Conservation (phyloP, 805 yeast genomes). For the Metschnikowia noctiluminum region DNA sequence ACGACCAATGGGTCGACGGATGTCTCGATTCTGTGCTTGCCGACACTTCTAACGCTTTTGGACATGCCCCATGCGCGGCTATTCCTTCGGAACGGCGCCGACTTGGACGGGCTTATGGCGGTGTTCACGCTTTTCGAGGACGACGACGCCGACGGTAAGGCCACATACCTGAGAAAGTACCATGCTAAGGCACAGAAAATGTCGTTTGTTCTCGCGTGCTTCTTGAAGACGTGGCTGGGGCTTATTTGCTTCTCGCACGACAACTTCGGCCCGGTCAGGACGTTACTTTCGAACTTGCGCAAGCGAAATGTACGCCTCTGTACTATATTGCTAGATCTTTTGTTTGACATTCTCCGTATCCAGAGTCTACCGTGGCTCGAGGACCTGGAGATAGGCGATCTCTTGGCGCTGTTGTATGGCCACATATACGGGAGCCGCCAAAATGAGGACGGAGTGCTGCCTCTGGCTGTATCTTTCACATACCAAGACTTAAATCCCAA, state of each 20-base stretch:
- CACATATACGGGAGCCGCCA: too few species aligned
- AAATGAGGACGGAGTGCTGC: background rate
- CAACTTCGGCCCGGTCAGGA: conserved; percentile 51
- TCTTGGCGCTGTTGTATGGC: conserved; percentile 6
- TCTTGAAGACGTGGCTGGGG: conserved; percentile 77
- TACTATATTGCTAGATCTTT: conserved; percentile 64
- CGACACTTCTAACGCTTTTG: conserved; percentile 52
- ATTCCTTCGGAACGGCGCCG: conserved; percentile 56
- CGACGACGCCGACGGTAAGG: conserved; percentile 14
- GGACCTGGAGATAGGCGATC: conserved; percentile 13
- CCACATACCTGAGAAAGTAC: conserved; percentile 10
- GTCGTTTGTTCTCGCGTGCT: conserved; percentile 54
- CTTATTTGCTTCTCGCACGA: conserved; percentile 59
- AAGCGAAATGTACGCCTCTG: conserved; percentile 55
- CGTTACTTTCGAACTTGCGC: conserved; percentile 59
- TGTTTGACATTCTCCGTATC: conserved; percentile 65
- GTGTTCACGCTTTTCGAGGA: conserved; percentile 64
- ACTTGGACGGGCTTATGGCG: conserved; percentile 59
- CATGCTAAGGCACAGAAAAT: conserved; percentile 50
- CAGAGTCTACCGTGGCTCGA: conserved; percentile 53
- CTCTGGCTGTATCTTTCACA: conserved; percentile 11
- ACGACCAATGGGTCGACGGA: conserved; percentile 26
- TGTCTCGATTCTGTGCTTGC: conserved; percentile 25
- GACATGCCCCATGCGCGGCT: conserved; percentile 54
- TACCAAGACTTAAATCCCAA: conserved; percentile 19